Evolutionary conservation across 768 basidiomycete species (phyloP).

Genomic region (Gautieria morchelliformis): DNA sequence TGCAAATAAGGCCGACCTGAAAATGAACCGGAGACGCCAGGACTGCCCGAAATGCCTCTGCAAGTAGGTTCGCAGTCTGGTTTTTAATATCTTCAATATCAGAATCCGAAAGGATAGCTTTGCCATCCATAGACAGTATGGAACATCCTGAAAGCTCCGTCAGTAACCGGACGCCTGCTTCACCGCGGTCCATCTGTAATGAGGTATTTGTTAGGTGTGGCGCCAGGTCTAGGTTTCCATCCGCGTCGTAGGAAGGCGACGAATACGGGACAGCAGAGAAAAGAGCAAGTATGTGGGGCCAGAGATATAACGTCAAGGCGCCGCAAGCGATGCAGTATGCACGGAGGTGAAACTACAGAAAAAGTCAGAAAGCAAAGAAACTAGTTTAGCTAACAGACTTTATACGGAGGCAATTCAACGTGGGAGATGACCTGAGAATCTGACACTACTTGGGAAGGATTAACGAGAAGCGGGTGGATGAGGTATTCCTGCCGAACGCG

Average conservation of each 20-base stretch:
- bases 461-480: conserved; percentile 63
- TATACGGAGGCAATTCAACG: conserved; percentile 29
- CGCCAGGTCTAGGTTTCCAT: conserved; percentile 37
- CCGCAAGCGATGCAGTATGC: conserved; percentile 78
- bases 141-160: conserved; percentile 67
- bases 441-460: conserved; percentile 41
- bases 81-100: conserved; percentile 45
- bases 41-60: conserved; percentile 81
- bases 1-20: conserved; percentile 42
- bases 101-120: conserved; percentile 21
- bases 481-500: conserved; percentile 67
- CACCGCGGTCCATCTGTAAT: conserved; percentile 60
- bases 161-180: conserved; percentile 55
- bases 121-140: conserved; percentile 31
- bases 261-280: conserved; percentile 73
- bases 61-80: conserved; percentile 56
- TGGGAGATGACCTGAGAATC: conserved; percentile 16
- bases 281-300: conserved; percentile 74
- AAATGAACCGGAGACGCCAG: conserved; percentile 75
- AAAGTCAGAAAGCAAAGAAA: background rate
- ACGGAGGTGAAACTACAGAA: conserved; percentile 79
- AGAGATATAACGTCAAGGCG: conserved; percentile 71
- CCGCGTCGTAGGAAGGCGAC: conserved; percentile 28
- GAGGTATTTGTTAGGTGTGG: conserved; percentile 92
- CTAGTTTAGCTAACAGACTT: conserved; percentile 34